Evolutionary conservation across 441 rosid genomes (phyloP).

Genomic region (Populus trichocarpa): DNA sequence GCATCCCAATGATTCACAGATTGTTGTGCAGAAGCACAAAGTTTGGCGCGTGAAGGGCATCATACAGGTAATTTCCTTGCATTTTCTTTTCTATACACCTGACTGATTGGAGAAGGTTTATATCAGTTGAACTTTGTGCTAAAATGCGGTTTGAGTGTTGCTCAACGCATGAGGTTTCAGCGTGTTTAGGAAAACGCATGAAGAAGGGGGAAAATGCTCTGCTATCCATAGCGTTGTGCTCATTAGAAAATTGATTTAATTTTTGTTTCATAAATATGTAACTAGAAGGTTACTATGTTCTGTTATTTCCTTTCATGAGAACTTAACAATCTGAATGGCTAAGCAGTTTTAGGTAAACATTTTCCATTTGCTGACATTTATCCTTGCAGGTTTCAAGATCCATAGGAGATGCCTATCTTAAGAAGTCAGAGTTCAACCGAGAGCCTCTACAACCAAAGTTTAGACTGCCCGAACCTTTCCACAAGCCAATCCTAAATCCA

Average conservation of each 20-base stretch:
- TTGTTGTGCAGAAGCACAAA: slow-evolving; percentile 70
- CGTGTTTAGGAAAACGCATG: too few species aligned
- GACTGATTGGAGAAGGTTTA: not conserved
- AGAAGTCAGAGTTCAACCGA: slow-evolving; percentile 67
- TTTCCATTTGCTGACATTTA: not conserved
- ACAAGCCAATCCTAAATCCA: slow-evolving; percentile 69
- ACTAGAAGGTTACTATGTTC: not conserved
- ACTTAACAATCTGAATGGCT: not conserved
- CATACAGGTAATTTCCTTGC: slow-evolving; percentile 49
- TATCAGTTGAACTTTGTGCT: too few species aligned
- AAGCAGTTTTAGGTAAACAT: not conserved
- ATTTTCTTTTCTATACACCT: not conserved
- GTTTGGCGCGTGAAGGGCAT: slow-evolving; percentile 95
- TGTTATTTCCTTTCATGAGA: not conserved
- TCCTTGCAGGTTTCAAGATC: slow-evolving; percentile 70
- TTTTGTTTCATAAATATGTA: not conserved
- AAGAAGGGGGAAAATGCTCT: not conserved
- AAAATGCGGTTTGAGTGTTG: too few species aligned
- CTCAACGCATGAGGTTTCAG: too few species aligned
- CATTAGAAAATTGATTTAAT: not conserved
- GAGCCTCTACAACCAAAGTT: slow-evolving; percentile 70
- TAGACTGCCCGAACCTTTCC: slow-evolving; percentile 60
- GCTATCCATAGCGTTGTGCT: not conserved
- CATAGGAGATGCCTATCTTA: slow-evolving; percentile 85
- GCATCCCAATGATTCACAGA: slow-evolving; percentile 78